phyloP scores from a whole-genome alignment of 2,329 filamentous ascomycete species.

The Aspergillus chevalieri region DNA sequence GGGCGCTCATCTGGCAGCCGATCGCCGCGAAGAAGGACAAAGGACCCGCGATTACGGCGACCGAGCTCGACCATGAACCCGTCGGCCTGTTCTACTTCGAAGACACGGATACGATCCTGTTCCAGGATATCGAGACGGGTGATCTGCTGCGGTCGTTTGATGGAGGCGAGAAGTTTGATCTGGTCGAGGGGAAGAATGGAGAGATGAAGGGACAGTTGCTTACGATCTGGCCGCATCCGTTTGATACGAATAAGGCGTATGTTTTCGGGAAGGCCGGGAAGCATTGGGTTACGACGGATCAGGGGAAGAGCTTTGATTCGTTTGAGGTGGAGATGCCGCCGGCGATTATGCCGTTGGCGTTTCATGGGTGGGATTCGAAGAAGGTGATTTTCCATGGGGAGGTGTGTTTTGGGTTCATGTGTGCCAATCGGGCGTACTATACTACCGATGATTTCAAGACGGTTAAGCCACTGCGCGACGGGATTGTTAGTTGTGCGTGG shows the following conservation, averaged over 20 bases:
- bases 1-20: slow-evolving; percentile 41
- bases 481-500: slow-evolving; percentile 77
- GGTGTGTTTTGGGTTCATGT: slow-evolving; percentile 60
- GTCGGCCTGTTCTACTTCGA: slow-evolving; percentile 80
- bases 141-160: slow-evolving; percentile 72
- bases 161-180: slow-evolving; percentile 71
- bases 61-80: slow-evolving; percentile 61
- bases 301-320: slow-evolving; percentile 70
- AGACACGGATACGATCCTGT: slow-evolving; percentile 74
- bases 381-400: slow-evolving; percentile 80
- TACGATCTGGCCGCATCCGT: slow-evolving; percentile 69
- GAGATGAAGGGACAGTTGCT: slow-evolving; percentile 43
- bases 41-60: slow-evolving; percentile 60
- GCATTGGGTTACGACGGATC: slow-evolving; percentile 80
- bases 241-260: slow-evolving; percentile 72
- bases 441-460: slow-evolving; percentile 80
- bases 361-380: slow-evolving; percentile 76
- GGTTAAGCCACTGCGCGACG: slow-evolving; percentile 58
- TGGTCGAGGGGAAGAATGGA: slow-evolving; percentile 57
- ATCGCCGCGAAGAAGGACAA: slow-evolving; percentile 49
- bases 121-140: slow-evolving; percentile 59
- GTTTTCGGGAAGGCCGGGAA: slow-evolving; percentile 62
- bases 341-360: slow-evolving; percentile 53
- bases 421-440: slow-evolving; percentile 61
- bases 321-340: slow-evolving; percentile 61